phyloP scores from a whole-genome alignment of 2,329 filamentous ascomycete genomes.

The Colletotrichum eleusines region DNA sequence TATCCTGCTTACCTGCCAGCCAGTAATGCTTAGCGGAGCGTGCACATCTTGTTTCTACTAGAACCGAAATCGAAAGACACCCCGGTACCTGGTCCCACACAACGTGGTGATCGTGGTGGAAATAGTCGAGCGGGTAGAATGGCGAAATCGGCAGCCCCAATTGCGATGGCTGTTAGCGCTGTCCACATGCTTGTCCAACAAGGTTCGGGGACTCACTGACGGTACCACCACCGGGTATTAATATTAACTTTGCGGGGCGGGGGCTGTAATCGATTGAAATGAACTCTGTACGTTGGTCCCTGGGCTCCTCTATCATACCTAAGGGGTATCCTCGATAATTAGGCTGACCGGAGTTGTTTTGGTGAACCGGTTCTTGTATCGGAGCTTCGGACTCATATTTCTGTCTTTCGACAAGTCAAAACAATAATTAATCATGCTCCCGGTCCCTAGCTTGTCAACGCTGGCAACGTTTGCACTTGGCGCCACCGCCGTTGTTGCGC shows the following conservation, averaged over 20 bases:
- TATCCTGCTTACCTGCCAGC: neutral
- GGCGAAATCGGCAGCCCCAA: slow-evolving; percentile 30
- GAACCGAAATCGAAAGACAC: slow-evolving; percentile 1
- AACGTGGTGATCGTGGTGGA: slow-evolving; percentile 11
- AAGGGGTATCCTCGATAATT: neutral
- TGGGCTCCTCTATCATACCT: neutral
- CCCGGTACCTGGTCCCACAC: neutral
- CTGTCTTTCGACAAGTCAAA: neutral
- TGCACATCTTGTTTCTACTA: neutral
- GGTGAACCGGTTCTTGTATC: no score
- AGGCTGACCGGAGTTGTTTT: neutral
- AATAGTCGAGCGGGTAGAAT: slow-evolving; percentile 15
- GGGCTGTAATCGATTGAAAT: neutral
- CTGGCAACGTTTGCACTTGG: slow-evolving; percentile 23
- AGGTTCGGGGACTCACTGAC: slow-evolving; percentile 11
- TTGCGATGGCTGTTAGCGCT: slow-evolving; percentile 26
- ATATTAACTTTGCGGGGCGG: neutral
- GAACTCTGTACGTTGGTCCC: neutral
- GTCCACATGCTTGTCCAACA: slow-evolving; percentile 2
- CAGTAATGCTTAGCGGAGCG: neutral
- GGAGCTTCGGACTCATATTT: neutral
- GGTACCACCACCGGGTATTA: slow-evolving; percentile 8
- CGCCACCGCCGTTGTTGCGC: slow-evolving; percentile 12
- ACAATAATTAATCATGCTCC: slow-evolving; percentile 3
- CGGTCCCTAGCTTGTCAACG: slow-evolving; percentile 2